Evolutionary conservation across 2,329 filamentous ascomycete genomes (phyloP).

Genomic region (Aspergillus sergii): DNA sequence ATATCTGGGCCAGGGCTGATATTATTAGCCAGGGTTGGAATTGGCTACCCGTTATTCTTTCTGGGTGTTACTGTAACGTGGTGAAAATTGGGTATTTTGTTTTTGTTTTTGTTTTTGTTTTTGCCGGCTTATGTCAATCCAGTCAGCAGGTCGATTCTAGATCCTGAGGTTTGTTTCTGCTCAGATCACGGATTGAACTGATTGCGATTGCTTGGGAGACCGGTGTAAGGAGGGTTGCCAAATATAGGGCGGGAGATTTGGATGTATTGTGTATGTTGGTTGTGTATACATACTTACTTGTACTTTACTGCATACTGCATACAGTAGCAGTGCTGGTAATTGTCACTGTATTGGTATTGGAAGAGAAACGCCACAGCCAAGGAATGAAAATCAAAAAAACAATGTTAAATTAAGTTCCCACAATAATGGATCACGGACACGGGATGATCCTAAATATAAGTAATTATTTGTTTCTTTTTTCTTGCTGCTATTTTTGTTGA

Average conservation of each 20-base stretch:
- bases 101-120: not conserved
- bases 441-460: constrained; percentile 9
- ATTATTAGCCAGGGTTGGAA: not conserved
- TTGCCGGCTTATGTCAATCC: not conserved
- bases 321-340: not conserved
- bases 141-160: not conserved
- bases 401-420: constrained; percentile 3
- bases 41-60: not conserved
- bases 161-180: not conserved
- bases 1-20: not conserved
- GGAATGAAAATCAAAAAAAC: not conserved
- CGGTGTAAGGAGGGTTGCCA: not conserved
- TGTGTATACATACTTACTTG: too few species aligned
- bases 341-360: not conserved
- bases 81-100: not conserved
- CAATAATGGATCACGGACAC: constrained; percentile 4
- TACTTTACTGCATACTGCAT: not conserved
- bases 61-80: not conserved
- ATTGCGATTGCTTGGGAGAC: not conserved
- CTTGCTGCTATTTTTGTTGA: constrained; percentile 1
- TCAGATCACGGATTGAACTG: not conserved
- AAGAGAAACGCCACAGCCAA: not conserved
- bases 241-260: not conserved
- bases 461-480: not conserved
- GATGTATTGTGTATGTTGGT: too few species aligned